Base-by-base conservation (phyloP, 352 stramenopile species). In the Aphanomyces euteiches region DNA sequence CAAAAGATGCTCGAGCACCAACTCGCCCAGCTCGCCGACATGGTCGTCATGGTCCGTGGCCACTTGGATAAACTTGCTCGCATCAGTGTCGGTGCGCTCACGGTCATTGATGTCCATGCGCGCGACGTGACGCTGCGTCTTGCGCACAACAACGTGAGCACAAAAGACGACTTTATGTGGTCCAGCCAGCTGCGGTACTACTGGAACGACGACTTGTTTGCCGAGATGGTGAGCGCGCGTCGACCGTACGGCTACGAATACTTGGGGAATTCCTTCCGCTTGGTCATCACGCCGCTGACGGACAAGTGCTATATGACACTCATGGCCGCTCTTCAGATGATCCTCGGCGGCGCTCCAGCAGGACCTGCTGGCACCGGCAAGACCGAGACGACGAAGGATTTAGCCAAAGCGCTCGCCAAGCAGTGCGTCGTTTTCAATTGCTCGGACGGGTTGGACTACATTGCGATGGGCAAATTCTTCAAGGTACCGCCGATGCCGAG, bases 351-450 rank as follows among this genome's bases (percentile, higher is more conserved):
- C 13, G 92, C 93, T 4, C 93, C 93, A 1, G 93, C 93, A 41
- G 93, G 93, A 0, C 93, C 93, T 3, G 93, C 93, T 36, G 93
- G 93, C 0, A 98, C 93, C 7, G 93, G 93, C 19, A 98, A 98
- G 69, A 98, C 93, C 0, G 93, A 98, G 74, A 98, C 91, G 7
- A 97, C 93, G 0, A 98, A 98, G 69, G 92, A 97, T 76, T 56
- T 97, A 15, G 90, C 93, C 3, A 98, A 98, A 67, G 93, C 92
- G 3, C 75, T 98, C 0, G 93, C 93, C 3, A 98, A 97, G 64
- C 93, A 98, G 67, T 98, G 93, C 59, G 93, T 98, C 4, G 93
- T 98, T 7, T 98, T 98, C 69, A 98, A 98, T 76, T 98, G 93
- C 73, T 98, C 90, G 0, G 94, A 98, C 59, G 91, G 92, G 0